A percentile compares a stretch with the other conserved stretches of the same genome.
phyloP scores from a whole-genome alignment of 768 basidiomycete genomes.

The Russula virescens region DNA sequence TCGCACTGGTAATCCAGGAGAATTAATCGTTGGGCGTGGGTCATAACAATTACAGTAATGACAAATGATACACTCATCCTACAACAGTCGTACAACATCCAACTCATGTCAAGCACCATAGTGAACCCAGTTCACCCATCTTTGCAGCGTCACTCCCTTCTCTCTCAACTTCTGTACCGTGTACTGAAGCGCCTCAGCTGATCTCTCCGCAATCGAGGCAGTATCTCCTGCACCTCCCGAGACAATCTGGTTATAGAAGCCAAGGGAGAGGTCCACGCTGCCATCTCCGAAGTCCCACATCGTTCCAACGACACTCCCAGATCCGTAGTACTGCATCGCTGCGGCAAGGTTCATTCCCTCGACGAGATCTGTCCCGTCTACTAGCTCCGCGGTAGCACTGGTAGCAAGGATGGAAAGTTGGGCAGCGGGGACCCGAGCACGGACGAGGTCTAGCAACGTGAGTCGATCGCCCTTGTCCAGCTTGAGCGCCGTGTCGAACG shows the following conservation, averaged over 20 bases:
- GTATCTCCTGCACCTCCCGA: background rate
- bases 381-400: background rate
- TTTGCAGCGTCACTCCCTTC: background rate
- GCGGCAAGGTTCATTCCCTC: constrained; percentile 17
- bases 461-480: background rate
- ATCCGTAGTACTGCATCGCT: constrained; percentile 22
- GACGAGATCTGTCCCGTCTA: background rate
- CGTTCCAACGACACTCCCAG: constrained; percentile 18
- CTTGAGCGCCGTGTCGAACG: background rate
- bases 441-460: background rate
- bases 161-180: constrained; percentile 6
- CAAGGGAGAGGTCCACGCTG: constrained; percentile 7
- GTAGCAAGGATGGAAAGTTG: constrained; percentile 13
- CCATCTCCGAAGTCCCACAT: constrained; percentile 20
- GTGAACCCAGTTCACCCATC: constrained; percentile 19
- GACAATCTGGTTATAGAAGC: constrained; percentile 6
- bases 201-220: background rate
- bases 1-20: no score
- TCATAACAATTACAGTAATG: no score
- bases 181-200: background rate
- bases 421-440: constrained; percentile 1
- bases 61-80: no score
- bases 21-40: no score
- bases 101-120: constrained; percentile 2
- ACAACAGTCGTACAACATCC: no score